Percentiles rank a stretch among this genome's conserved stretches.
These are phyloP conservation scores for Uronychia setigera DNA, from an alignment of 73 alveolate species.

Conservation along the genomic window DNA sequence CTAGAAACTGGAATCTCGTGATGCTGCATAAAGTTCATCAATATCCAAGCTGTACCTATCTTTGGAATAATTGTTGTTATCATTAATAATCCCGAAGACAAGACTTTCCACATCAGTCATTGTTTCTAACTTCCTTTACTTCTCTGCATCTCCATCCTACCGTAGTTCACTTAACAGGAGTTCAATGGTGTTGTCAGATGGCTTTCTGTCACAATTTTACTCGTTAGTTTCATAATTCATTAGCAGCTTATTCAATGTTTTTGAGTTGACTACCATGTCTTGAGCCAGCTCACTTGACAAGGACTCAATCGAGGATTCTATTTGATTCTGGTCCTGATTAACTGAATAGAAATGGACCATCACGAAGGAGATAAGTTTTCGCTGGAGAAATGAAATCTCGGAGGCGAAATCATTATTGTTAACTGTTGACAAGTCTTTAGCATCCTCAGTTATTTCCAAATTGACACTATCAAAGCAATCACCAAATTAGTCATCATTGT, in stretches of 20 bases:
- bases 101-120: background rate
- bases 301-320: background rate
- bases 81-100: background rate
- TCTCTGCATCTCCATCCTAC: background rate
- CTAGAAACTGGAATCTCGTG: background rate
- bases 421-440: background rate
- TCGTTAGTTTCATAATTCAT: background rate
- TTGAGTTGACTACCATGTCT: background rate
- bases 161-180: background rate
- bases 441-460: background rate
- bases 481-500: background rate
- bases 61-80: background rate
- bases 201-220: background rate
- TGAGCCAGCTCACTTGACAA: background rate
- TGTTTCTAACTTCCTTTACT: background rate
- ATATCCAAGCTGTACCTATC: background rate
- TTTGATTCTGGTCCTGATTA: background rate
- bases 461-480: background rate
- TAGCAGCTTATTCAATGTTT: background rate
- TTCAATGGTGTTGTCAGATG: background rate
- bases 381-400: background rate
- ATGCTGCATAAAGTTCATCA: background rate
- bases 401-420: background rate
- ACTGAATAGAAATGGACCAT: background rate
- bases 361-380: background rate